Conservation (phyloP, 1,284 basidiomycete species). For the Leccinum subfulvum region DNA sequence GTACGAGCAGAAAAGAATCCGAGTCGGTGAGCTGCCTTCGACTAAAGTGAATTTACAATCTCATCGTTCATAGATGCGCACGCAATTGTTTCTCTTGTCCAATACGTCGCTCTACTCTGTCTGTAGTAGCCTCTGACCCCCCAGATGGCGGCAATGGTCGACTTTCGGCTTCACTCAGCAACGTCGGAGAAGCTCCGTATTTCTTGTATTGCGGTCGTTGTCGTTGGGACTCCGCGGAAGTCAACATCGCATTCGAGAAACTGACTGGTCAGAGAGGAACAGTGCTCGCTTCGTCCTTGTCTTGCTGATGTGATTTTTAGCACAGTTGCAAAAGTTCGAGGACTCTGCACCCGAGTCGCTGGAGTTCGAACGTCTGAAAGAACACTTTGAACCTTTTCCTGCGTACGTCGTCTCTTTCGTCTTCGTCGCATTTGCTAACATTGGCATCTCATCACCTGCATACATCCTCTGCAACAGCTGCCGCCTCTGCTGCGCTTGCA, state of each 20-base stretch:
- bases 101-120: conserved; percentile 83
- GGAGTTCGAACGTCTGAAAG: conserved; percentile 90
- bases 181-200: conserved; percentile 83
- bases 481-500: conserved; percentile 78
- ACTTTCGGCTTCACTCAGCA: conserved; percentile 46
- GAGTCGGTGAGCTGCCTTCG: conserved; percentile 47
- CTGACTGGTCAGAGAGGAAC: conserved; percentile 70
- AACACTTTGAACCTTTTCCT: conserved; percentile 89
- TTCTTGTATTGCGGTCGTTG: conserved; percentile 91
- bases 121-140: conserved; percentile 85
- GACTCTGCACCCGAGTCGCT: conserved; percentile 80
- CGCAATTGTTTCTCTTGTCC: conserved; percentile 98
- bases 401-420: conserved; percentile 70
- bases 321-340: conserved; percentile 85
- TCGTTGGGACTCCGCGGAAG: conserved; percentile 90
- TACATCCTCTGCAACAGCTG: conserved; percentile 78
- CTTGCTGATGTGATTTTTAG: conserved; percentile 40
- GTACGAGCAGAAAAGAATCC: conserved; percentile 91
- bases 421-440: conserved; percentile 51
- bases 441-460: conserved; percentile 63
- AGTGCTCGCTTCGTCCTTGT: background rate
- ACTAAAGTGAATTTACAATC: conserved; percentile 1
- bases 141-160: conserved; percentile 59
- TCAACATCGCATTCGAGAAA: conserved; percentile 93
- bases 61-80: conserved; percentile 70